A percentile compares a stretch with the other conserved stretches of the same genome.
phyloP scores from a whole-genome alignment of 2,329 filamentous ascomycete genomes.

The Colletotrichum filicis region DNA sequence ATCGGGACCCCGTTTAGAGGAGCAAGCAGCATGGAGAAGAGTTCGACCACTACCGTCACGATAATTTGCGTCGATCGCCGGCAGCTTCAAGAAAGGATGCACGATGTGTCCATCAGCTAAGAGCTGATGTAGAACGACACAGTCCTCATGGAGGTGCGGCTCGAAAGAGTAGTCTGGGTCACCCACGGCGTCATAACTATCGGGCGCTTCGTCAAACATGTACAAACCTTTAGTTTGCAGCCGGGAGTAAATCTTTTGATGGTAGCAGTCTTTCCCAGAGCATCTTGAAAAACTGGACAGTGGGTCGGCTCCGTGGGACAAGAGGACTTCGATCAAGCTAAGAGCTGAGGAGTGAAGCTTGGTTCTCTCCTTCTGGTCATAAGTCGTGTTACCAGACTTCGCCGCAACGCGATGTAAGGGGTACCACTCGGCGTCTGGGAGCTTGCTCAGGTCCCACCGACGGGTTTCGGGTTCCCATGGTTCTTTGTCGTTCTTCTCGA shows the following conservation, averaged over 20 bases:
- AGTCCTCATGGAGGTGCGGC: slow-evolving; percentile 24
- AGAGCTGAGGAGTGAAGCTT: not conserved
- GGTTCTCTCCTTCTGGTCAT: not conserved
- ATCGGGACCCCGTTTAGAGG: slow-evolving; percentile 17
- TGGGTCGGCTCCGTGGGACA: slow-evolving; percentile 42
- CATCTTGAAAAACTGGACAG: slow-evolving; percentile 34
- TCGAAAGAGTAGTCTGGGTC: not conserved
- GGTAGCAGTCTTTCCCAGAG: not conserved
- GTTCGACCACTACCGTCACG: slow-evolving; percentile 41
- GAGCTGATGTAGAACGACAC: slow-evolving; percentile 39
- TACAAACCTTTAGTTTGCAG: not conserved
- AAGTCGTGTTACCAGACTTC: not conserved
- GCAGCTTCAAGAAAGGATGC: slow-evolving; percentile 36
- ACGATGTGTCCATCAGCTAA: slow-evolving; percentile 21
- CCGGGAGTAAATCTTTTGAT: not conserved
- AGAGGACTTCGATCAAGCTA: slow-evolving; percentile 31
- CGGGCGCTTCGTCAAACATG: not conserved
- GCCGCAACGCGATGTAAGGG: slow-evolving; percentile 10
- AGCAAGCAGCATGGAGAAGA: slow-evolving; percentile 40
- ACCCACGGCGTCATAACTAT: not conserved
- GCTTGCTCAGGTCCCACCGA: not conserved
- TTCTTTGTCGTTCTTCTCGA: not conserved
- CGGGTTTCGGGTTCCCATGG: not conserved
- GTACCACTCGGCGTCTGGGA: slow-evolving; percentile 2
- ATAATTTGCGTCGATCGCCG: slow-evolving; percentile 38